A percentile compares a stretch with the other conserved stretches of the same genome.
Evolutionary conservation across 2,329 filamentous ascomycete genomes (phyloP).

Genomic region (Colletotrichum chrysophilum): DNA sequence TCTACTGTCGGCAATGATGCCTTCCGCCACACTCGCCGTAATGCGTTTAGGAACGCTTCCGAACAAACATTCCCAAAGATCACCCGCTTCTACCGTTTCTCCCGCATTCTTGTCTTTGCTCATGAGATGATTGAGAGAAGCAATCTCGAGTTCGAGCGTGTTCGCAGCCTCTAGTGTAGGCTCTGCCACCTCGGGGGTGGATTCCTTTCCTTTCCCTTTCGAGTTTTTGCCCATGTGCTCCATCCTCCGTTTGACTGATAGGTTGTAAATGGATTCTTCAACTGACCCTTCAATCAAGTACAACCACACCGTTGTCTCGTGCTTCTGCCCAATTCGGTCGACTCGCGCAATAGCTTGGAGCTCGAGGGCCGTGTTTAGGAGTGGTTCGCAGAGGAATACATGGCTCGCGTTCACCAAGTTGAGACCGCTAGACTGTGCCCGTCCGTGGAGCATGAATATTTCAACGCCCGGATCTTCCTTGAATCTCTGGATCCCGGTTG

Average conservation of each 20-base stretch:
- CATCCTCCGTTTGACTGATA: constrained; percentile 80
- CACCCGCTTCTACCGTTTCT: constrained; percentile 78
- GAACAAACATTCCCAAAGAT: constrained; percentile 91
- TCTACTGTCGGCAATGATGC: neutral
- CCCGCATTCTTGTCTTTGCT: constrained; percentile 73
- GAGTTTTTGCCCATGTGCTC: constrained; percentile 69
- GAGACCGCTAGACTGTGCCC: constrained; percentile 85
- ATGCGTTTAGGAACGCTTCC: constrained; percentile 52
- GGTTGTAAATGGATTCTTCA: constrained; percentile 88
- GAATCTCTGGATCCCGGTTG: constrained; percentile 76
- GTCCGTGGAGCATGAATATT: constrained; percentile 88
- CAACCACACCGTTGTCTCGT: constrained; percentile 92
- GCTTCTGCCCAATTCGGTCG: constrained; percentile 89
- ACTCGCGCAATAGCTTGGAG: constrained; percentile 94
- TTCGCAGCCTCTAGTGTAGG: constrained; percentile 80
- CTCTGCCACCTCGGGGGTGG: constrained; percentile 57
- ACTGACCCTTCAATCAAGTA: constrained; percentile 92
- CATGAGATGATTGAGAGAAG: constrained; percentile 73
- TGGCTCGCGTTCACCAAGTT: constrained; percentile 94
- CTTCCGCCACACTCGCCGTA: neutral
- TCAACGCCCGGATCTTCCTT: constrained; percentile 75
- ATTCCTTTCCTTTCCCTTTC: constrained; percentile 45
- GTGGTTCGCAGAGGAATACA: constrained; percentile 91
- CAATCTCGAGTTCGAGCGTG: constrained; percentile 80
- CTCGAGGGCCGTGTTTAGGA: constrained; percentile 92